Evolutionary conservation across 2,329 filamentous ascomycete species (phyloP).

Genomic region (Pyrenochaeta sp.): DNA sequence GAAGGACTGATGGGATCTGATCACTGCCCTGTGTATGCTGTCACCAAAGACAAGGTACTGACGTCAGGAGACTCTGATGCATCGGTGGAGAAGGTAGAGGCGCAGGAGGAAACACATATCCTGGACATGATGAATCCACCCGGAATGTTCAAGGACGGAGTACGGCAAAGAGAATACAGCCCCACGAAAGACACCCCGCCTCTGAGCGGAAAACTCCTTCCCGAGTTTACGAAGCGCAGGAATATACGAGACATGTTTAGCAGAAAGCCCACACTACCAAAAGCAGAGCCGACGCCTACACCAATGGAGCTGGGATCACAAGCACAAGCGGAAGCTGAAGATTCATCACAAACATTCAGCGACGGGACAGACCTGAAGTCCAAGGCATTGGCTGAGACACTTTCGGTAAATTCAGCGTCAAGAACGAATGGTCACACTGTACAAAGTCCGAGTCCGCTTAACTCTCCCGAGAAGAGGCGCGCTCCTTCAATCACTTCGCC

Average conservation of each 20-base stretch:
- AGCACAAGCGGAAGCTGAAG: conserved; percentile 3
- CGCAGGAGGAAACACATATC: conserved; percentile 61
- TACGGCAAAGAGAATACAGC: conserved; percentile 71
- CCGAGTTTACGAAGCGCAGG: conserved; percentile 83
- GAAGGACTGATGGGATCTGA: conserved; percentile 94
- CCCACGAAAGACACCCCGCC: conserved; percentile 69
- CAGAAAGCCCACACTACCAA: conserved; percentile 38
- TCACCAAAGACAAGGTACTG: conserved; percentile 69
- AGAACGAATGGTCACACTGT: conserved; percentile 6
- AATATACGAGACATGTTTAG: conserved; percentile 95
- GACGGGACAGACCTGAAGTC: conserved; percentile 18
- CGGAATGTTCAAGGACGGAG: conserved; percentile 73
- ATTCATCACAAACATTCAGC: conserved; percentile 1
- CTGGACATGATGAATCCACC: conserved; percentile 79
- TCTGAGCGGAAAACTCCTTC: conserved; percentile 81
- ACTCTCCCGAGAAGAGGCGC: conserved; percentile 40
- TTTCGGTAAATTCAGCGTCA: conserved; percentile 8
- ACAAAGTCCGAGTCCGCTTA: conserved; percentile 21
- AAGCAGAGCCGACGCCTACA: conserved; percentile 8
- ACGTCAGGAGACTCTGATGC: conserved; percentile 28
- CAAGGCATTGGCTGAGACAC: conserved; percentile 3
- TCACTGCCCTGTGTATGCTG: conserved; percentile 90
- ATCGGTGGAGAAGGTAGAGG: conserved; percentile 15
- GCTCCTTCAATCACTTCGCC: conserved; percentile 26
- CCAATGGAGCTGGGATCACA: conserved; percentile 1